phyloP scores from a whole-genome alignment of 495 filamentous ascomycete species.

The Penicillium soppii region DNA sequence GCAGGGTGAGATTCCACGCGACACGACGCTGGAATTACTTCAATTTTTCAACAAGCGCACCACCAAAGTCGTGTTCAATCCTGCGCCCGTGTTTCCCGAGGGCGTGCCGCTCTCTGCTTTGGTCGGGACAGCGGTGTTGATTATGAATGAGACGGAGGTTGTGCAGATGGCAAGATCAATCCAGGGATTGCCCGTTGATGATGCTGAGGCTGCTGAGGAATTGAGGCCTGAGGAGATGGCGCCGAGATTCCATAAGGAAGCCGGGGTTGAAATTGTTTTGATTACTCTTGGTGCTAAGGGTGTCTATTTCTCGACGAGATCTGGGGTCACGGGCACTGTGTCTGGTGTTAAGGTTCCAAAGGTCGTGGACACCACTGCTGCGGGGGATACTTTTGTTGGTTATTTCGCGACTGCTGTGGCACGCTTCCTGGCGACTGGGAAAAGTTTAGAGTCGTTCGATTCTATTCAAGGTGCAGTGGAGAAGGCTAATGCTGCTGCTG shows the following conservation, averaged over 20 bases:
- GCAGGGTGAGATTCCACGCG: constrained; percentile 76
- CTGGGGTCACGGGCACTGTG: constrained; percentile 34
- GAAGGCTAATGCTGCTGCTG: constrained; percentile 24
- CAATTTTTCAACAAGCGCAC: constrained; percentile 43
- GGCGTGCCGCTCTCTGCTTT: constrained; percentile 53
- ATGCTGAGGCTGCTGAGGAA: neutral
- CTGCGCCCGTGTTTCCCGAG: constrained; percentile 61
- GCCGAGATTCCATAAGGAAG: constrained; percentile 51
- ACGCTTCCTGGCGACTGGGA: constrained; percentile 17
- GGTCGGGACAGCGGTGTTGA: constrained; percentile 60
- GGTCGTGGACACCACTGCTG: constrained; percentile 84
- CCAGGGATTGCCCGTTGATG: constrained; percentile 13
- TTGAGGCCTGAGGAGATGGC: constrained; percentile 42
- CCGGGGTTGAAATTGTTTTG: constrained; percentile 63
- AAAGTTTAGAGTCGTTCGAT: constrained; percentile 16
- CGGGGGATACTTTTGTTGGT: constrained; percentile 82
- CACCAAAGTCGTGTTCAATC: constrained; percentile 51
- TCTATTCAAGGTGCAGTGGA: constrained; percentile 19
- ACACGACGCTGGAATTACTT: constrained; percentile 63
- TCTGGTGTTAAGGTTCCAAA: constrained; percentile 53
- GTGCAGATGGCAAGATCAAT: constrained; percentile 51
- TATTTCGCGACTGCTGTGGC: constrained; percentile 24
- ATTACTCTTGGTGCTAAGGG: constrained; percentile 76
- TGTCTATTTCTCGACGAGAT: constrained; percentile 46
- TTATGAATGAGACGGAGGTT: constrained; percentile 85